phyloP scores from a whole-genome alignment of 2,329 filamentous ascomycete genomes.

The Aureobasidium sp. region DNA sequence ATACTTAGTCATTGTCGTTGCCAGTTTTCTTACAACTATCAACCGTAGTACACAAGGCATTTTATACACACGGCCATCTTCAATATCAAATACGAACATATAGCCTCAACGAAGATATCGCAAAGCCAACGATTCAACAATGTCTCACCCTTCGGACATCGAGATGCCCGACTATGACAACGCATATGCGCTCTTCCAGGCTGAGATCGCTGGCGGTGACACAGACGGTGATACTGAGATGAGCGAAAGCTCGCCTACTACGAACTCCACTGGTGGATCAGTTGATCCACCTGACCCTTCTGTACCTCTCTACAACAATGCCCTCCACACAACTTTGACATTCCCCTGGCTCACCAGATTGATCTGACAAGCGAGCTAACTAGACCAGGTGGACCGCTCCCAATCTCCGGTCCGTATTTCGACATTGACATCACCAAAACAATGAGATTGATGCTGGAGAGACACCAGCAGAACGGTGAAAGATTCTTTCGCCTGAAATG shows the following conservation, averaged over 20 bases:
- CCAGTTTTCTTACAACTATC: background rate
- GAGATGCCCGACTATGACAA: background rate
- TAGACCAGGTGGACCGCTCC: background rate
- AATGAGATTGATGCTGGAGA: background rate
- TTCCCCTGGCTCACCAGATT: background rate
- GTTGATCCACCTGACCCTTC: background rate
- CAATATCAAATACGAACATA: background rate
- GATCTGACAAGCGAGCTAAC: background rate
- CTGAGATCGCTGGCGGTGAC: background rate
- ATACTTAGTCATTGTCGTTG: background rate
- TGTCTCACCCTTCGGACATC: background rate
- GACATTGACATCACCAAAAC: background rate
- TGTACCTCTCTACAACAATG: background rate
- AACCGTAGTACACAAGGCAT: background rate
- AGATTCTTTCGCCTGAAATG: background rate
- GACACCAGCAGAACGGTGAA: background rate
- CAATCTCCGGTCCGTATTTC: background rate
- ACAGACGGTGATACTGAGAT: background rate
- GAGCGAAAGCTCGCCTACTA: background rate
- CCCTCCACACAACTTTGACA: background rate
- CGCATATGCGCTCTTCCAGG: background rate
- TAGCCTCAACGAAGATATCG: background rate
- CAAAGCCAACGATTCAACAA: background rate
- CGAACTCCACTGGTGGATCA: background rate
- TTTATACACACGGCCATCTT: background rate